A percentile compares a stretch with the other conserved stretches of the same genome.
These are phyloP conservation scores for Trametopsis cervina DNA, from an alignment of 768 basidiomycete species.

Conservation along the genomic window DNA sequence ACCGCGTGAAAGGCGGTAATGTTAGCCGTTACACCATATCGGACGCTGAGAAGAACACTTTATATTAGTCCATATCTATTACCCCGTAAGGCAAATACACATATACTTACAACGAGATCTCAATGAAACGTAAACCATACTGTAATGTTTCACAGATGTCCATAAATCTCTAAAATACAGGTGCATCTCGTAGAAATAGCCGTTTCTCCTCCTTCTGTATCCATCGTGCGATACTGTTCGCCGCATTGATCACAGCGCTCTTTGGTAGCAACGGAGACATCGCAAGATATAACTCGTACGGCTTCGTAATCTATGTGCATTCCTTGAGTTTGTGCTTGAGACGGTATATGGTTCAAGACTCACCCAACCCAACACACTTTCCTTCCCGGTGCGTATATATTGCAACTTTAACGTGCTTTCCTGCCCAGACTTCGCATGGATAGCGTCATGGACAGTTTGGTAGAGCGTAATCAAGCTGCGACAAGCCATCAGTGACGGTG, in stretches of 20 bases:
- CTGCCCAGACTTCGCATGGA: conserved; percentile 88
- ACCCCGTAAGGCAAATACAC: too few relatives aligned
- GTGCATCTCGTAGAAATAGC: conserved; percentile 84
- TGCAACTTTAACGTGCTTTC: conserved; percentile 77
- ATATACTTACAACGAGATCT: too few relatives aligned
- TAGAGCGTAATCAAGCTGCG: conserved; percentile 78
- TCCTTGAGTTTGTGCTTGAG: not conserved
- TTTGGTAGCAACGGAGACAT: conserved; percentile 82
- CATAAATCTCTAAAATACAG: conserved; percentile 57
- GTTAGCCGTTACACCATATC: conserved; percentile 25
- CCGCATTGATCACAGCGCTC: conserved; percentile 79
- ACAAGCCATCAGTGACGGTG: conserved; percentile 4
- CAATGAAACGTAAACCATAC: too few relatives aligned
- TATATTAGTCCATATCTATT: too few relatives aligned
- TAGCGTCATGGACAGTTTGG: conserved; percentile 78
- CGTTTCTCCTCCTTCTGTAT: conserved; percentile 79
- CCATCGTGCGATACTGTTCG: conserved; percentile 87
- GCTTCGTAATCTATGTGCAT: conserved; percentile 79
- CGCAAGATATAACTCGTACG: conserved; percentile 86
- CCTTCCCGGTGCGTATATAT: conserved; percentile 78
- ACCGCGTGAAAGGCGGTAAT: conserved; percentile 26
- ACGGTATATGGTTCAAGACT: not conserved
- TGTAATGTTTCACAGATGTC: too few relatives aligned
- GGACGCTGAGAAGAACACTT: too few relatives aligned
- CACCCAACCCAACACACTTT: conserved; percentile 96